Evolutionary conservation across 2,329 filamentous ascomycete species (phyloP).

Genomic region (Rhexocercosporidium sp.): DNA sequence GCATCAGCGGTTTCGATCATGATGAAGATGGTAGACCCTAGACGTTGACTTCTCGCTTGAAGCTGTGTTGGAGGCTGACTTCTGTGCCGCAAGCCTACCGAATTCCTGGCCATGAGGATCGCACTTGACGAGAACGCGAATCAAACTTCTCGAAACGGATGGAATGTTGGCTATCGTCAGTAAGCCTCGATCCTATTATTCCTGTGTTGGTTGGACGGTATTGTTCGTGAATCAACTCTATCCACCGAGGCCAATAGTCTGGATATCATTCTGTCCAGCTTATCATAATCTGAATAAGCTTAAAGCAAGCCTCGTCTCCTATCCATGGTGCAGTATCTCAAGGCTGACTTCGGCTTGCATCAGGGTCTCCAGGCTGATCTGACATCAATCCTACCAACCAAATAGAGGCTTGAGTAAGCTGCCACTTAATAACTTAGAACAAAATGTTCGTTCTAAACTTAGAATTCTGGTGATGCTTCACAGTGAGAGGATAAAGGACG

Average conservation of each 20-base stretch:
- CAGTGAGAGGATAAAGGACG: background rate
- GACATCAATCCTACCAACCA: background rate
- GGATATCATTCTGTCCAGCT: background rate
- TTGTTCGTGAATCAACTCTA: background rate
- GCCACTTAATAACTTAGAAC: background rate
- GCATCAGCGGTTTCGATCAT: background rate
- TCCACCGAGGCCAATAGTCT: background rate
- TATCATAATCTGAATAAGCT: background rate
- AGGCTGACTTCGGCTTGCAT: background rate
- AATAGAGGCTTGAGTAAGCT: background rate
- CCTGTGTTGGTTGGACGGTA: background rate
- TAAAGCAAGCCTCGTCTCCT: background rate
- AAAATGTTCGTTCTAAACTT: background rate
- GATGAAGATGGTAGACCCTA: background rate
- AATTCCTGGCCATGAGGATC: background rate
- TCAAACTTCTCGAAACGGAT: background rate
- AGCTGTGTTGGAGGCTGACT: background rate
- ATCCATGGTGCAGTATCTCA: background rate
- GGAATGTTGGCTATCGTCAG: background rate
- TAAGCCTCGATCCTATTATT: background rate
- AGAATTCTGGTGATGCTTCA: background rate
- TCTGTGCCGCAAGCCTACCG: slow-evolving; percentile 1
- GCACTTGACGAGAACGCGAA: background rate
- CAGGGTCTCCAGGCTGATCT: background rate
- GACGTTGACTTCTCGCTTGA: background rate